A percentile compares a stretch with the other conserved stretches of the same genome.
Evolutionary conservation across 2,329 filamentous ascomycete genomes (phyloP).

Genomic region (Teratosphaeria nubilosa): DNA sequence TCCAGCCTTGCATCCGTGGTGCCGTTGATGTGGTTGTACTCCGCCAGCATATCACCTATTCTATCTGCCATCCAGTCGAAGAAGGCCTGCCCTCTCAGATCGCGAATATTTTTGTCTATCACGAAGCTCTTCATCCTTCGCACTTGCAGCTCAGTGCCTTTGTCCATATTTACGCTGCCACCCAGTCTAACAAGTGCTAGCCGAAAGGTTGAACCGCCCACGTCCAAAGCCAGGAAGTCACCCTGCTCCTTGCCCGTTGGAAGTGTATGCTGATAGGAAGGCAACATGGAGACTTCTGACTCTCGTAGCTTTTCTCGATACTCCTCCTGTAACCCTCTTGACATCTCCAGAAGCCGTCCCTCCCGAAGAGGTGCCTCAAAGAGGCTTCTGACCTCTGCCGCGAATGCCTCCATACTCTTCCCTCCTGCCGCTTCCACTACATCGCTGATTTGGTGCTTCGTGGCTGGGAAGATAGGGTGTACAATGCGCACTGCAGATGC

Average conservation of each 20-base stretch:
- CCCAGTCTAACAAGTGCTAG: slow-evolving; percentile 49
- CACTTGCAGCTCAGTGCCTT: slow-evolving; percentile 40
- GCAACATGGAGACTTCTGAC: slow-evolving; percentile 54
- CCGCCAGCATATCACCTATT: slow-evolving; percentile 45
- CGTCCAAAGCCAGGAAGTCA: slow-evolving; percentile 52
- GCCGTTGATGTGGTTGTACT: slow-evolving; percentile 29
- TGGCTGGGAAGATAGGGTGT: slow-evolving; percentile 24
- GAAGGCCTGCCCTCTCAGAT: slow-evolving; percentile 46
- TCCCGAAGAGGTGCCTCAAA: slow-evolving; percentile 36
- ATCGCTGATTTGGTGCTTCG: slow-evolving; percentile 20
- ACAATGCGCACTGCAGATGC: slow-evolving; percentile 29
- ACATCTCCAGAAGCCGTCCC: slow-evolving; percentile 34
- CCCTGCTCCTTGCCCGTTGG: slow-evolving; percentile 50
- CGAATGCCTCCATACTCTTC: slow-evolving; percentile 39
- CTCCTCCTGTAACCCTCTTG: slow-evolving; percentile 37
- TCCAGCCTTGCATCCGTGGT: slow-evolving; percentile 32
- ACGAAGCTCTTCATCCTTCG: slow-evolving; percentile 43
- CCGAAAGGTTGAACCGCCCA: slow-evolving; percentile 57
- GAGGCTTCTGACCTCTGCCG: slow-evolving; percentile 32
- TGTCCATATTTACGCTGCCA: slow-evolving; percentile 27
- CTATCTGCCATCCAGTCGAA: slow-evolving; percentile 58
- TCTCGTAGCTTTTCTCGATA: slow-evolving; percentile 45
- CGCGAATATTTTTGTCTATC: slow-evolving; percentile 48
- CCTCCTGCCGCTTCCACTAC: slow-evolving; percentile 29
- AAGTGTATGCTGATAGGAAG: slow-evolving; percentile 53